A percentile compares a stretch with the other conserved stretches of the same genome.
phyloP scores from a whole-genome alignment of 1,284 basidiomycete genomes.

The Apiotrichum mycotoxinovorans region DNA sequence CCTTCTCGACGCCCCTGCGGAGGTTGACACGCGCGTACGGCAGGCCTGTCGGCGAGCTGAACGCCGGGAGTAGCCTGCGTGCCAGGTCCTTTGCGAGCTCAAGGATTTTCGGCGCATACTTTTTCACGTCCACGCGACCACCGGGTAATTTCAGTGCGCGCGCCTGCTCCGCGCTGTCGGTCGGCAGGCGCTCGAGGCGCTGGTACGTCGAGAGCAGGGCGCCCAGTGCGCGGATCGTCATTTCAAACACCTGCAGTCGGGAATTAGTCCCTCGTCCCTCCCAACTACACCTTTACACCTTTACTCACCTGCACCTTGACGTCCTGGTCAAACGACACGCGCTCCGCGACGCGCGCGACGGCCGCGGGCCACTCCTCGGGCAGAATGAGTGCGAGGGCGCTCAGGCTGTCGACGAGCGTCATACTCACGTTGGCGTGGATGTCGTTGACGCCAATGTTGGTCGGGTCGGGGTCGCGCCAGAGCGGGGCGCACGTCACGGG shows the following conservation, averaged over 20 bases:
- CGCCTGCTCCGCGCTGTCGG: constrained; percentile 29
- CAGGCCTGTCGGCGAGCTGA: constrained; percentile 78
- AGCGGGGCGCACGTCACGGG: constrained; percentile 70
- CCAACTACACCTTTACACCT: too few relatives aligned
- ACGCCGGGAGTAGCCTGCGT: constrained; percentile 77
- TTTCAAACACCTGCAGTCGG: constrained; percentile 48
- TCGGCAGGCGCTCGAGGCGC: constrained; percentile 57
- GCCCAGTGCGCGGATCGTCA: constrained; percentile 82
- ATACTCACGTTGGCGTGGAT: constrained; percentile 62
- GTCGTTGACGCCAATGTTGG: constrained; percentile 57
- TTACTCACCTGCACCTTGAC: constrained; percentile 56
- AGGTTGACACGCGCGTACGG: constrained; percentile 74
- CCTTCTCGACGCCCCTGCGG: constrained; percentile 32
- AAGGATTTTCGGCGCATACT: constrained; percentile 68
- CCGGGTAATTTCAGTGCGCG: constrained; percentile 18
- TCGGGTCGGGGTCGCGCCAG: constrained; percentile 30
- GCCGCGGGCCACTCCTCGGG: constrained; percentile 38
- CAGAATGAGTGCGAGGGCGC: constrained; percentile 39
- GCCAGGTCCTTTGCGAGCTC: constrained; percentile 79
- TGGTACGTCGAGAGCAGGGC: constrained; percentile 80
- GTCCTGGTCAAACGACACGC: constrained; percentile 46
- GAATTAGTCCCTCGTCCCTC: too few relatives aligned
- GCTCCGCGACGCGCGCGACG: constrained; percentile 30
- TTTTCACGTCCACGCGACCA: constrained; percentile 56
- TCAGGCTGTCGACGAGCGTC: constrained; percentile 45